Percentiles rank a stretch among this genome's conserved stretches.
These are phyloP conservation scores for Macrocybe gigantea DNA, from an alignment of 768 basidiomycete genomes.

Conservation along the genomic window DNA sequence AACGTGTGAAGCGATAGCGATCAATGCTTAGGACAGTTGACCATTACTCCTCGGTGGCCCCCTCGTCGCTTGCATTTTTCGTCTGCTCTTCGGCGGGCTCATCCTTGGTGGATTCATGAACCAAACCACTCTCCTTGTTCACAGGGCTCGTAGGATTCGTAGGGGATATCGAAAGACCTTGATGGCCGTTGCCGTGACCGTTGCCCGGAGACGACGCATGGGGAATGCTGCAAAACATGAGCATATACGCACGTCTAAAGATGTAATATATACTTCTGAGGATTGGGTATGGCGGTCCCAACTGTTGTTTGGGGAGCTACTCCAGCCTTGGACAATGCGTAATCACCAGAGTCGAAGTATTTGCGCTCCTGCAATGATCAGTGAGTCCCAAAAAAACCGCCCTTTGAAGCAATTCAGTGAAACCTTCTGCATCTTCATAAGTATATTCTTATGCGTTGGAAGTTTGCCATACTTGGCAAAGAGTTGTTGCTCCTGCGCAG, in stretches of 20 bases:
- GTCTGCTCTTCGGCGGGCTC: slow-evolving; percentile 20
- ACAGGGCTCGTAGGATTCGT: slow-evolving; percentile 62
- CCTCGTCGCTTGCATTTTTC: slow-evolving; percentile 2
- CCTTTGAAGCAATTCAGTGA: slow-evolving; percentile 12
- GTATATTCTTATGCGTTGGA: slow-evolving; percentile 87
- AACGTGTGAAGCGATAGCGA: slow-evolving; percentile 5
- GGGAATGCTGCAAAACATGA: slow-evolving; percentile 60
- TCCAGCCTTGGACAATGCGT: slow-evolving; percentile 94
- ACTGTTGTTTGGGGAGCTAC: slow-evolving; percentile 82
- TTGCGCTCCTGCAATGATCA: slow-evolving; percentile 76
- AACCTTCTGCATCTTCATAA: slow-evolving; percentile 96
- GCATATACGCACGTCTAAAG: slow-evolving; percentile 4
- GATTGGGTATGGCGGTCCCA: slow-evolving; percentile 97
- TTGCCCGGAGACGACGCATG: slow-evolving; percentile 72
- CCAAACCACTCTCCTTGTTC: slow-evolving; percentile 54
- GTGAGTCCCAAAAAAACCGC: slow-evolving; percentile 4
- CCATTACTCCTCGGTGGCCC: slow-evolving; percentile 9
- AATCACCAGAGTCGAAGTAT: slow-evolving; percentile 99
- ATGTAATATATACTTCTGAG: slow-evolving; percentile 71
- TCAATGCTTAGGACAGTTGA: not conserved
- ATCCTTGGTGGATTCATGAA: slow-evolving; percentile 31
- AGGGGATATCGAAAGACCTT: slow-evolving; percentile 67
- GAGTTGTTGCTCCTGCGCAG: slow-evolving; percentile 88
- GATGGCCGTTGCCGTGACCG: slow-evolving; percentile 43
- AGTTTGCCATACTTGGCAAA: slow-evolving; percentile 94